Conservation (phyloP, 495 filamentous ascomycete genomes). For the Rostrohypoxylon terebratum region DNA sequence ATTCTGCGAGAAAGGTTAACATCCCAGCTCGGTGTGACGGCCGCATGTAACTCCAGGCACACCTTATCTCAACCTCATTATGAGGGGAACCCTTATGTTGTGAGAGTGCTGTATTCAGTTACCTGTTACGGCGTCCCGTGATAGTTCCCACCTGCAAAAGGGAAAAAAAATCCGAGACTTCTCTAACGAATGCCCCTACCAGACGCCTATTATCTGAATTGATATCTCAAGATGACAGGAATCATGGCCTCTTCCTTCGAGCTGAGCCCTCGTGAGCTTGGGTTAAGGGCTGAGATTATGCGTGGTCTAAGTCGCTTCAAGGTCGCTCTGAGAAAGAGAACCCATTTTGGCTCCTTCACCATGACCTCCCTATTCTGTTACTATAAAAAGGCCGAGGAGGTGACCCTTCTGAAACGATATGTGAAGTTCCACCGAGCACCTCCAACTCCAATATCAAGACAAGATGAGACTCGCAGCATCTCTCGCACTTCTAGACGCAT, state of each 20-base stretch:
- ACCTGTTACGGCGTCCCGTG: constrained; percentile 4
- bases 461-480: constrained; percentile 23
- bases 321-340: background rate
- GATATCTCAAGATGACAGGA: constrained; percentile 9
- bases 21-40: background rate
- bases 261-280: constrained; percentile 12
- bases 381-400: constrained; percentile 9
- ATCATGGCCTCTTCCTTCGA: constrained; percentile 21
- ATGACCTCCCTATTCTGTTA: background rate
- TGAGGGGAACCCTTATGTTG: background rate
- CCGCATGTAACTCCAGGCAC: constrained; percentile 20
- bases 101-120: constrained; percentile 1
- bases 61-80: constrained; percentile 13
- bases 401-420: background rate
- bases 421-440: background rate
- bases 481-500: constrained; percentile 20
- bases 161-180: background rate
- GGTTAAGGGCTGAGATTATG: constrained; percentile 6
- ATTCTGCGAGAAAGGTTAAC: background rate
- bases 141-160: constrained; percentile 17
- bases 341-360: background rate
- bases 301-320: constrained; percentile 7
- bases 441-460: background rate
- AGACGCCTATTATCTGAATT: constrained; percentile 4
- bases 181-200: background rate